Evolutionary conservation across 495 filamentous ascomycete genomes (phyloP), one percentile per base, ranked within the genome.

Genomic region (Haplographium delicatum): DNA sequence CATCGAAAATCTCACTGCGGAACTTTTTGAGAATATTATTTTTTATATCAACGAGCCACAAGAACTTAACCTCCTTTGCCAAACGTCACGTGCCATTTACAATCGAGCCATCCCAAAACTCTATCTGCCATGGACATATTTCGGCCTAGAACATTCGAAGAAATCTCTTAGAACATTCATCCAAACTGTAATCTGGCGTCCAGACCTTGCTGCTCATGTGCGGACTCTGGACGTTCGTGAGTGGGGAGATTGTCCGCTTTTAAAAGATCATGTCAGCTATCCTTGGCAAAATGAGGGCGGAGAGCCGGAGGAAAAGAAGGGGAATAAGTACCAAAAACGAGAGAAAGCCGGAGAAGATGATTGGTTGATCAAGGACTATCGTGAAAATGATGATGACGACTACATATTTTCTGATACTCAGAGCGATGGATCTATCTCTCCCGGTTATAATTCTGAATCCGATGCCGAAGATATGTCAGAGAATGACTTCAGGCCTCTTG

Each of bases 101-200:
- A 8, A 44, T 13, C 11, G 42, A 28, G 24, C 20, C 24, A 28
- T 16, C 7, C 42, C 42, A 3, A 5, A n/a, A 27, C 42, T 44
- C 24, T 44, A 44, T 18, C 3, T 9, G 10, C 30, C 42, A 13
- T 44, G 20, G 22, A 5, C 20, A 28, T 44, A 27, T 16, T 18
- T 15, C 19, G 42, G 42, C 13, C 42, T 44, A 11, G 10, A 44
- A 16, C 25, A 27, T 16, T 5, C 20, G 3, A 6, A 15, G 5
- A 44, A 44, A 22, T 30, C 22, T 6, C 24, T 44, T 8, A 4
- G 42, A 26, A 28, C 4, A 15, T 44, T 44, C 24, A 5, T 44
- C 15, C 42, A 44, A 44, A 44, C 42, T 10, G 30, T 28, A 13
- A 44, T 26, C 24, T 44, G 42, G 42, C 42, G 42, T 6, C 42